Conservation (phyloP, 305 asterid genomes). For the Galium porrigens region DNA sequence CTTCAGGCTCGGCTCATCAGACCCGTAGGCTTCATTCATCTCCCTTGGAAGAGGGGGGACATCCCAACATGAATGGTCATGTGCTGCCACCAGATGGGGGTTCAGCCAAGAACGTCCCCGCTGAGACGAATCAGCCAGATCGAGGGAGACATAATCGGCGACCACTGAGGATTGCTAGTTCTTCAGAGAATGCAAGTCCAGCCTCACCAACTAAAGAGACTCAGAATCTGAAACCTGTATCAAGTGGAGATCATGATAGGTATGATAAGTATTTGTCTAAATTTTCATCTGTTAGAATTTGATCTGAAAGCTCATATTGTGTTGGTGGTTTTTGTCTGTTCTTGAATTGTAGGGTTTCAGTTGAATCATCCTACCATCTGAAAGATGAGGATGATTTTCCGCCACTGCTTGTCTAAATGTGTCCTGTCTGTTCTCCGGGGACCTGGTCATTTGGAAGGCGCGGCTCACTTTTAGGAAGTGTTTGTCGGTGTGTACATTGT, state of each 20-base stretch:
- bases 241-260: constrained; percentile 44
- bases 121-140: constrained; percentile 21
- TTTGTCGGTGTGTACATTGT: constrained; percentile 17
- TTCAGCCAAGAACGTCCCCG: constrained; percentile 18
- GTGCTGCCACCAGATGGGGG: constrained; percentile 26
- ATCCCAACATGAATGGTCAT: constrained; percentile 21
- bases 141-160: constrained; percentile 22
- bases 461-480: constrained; percentile 1
- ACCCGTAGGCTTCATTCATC: constrained; percentile 11
- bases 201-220: constrained; percentile 21
- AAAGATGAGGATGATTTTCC: constrained; percentile 84
- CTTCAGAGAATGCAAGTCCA: constrained; percentile 23
- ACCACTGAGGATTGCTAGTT: constrained; percentile 23
- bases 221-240: constrained; percentile 25
- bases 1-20: constrained; percentile 23
- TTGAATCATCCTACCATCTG: constrained; percentile 54
- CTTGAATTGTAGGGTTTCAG: constrained; percentile 41
- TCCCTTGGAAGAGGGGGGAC: constrained; percentile 32
- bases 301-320: background rate
- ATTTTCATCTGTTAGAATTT: background rate
- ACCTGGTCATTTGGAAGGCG: constrained; percentile 12
- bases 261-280: constrained; percentile 21
- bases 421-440: constrained; percentile 20
- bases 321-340: constrained; percentile 8
- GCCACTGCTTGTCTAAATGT: constrained; percentile 42